These are phyloP conservation scores for Irpex sp. DNA, from an alignment of 1,284 basidiomycete genomes.

Conservation along the genomic window DNA sequence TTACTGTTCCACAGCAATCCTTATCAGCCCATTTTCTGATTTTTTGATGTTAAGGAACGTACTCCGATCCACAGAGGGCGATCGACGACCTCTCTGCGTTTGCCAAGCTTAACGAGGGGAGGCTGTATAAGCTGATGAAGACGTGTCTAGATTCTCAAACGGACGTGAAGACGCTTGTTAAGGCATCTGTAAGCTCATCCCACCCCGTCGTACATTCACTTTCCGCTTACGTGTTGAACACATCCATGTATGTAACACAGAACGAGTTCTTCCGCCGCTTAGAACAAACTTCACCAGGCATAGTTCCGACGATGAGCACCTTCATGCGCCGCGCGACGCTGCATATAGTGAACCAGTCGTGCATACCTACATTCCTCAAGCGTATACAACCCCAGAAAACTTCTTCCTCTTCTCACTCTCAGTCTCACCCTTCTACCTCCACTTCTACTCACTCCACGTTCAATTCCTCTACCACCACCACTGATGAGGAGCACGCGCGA, in stretches of 20 bases:
- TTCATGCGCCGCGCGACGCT: conserved; percentile 74
- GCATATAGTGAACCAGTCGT: conserved; percentile 81
- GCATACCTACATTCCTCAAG: conserved; percentile 76
- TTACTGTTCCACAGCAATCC: background rate
- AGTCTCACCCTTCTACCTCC: no score
- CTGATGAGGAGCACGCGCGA: conserved; percentile 36
- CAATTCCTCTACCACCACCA: no score
- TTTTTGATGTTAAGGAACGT: conserved; percentile 36
- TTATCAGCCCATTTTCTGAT: conserved; percentile 7
- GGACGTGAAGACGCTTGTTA: conserved; percentile 79
- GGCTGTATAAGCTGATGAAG: conserved; percentile 83
- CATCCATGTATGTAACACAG: conserved; percentile 30
- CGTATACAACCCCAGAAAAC: conserved; percentile 48
- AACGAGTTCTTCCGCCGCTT: conserved; percentile 76
- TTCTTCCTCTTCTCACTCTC: conserved; percentile 12
- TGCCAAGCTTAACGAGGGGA: conserved; percentile 82
- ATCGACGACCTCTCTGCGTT: conserved; percentile 80
- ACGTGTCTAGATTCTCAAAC: conserved; percentile 81
- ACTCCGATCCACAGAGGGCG: conserved; percentile 73
- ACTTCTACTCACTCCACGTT: no score
- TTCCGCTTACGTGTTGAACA: conserved; percentile 5
- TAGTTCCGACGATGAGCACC: conserved; percentile 68
- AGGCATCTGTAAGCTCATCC: conserved; percentile 56
- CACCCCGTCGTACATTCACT: background rate
- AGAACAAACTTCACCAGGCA: conserved; percentile 62